Evolutionary conservation across 2,329 filamentous ascomycete genomes (phyloP).

Genomic region (Beauveria sp.): DNA sequence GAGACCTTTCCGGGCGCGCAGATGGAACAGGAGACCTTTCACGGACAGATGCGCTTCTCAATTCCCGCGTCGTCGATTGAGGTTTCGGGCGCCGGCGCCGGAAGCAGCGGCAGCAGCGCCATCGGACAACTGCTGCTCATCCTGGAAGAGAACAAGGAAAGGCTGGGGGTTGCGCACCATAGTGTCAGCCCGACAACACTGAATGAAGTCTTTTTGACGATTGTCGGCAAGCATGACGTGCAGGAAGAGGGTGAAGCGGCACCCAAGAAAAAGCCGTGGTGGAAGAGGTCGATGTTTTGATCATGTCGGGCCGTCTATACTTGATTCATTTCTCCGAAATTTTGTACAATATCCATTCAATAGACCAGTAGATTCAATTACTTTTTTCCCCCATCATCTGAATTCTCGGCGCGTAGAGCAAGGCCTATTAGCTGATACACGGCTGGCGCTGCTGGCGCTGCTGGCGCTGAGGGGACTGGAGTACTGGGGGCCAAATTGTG

Average conservation of each 20-base stretch:
- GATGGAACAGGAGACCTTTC: slow-evolving; percentile 53
- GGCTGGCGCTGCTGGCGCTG: not conserved
- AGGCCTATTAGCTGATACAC: not conserved
- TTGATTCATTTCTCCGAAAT: not conserved
- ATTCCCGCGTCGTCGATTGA: slow-evolving; percentile 20
- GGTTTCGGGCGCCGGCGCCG: slow-evolving; percentile 13
- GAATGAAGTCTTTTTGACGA: slow-evolving; percentile 77
- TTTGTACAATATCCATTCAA: slow-evolving; percentile 3
- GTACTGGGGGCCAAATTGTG: no score
- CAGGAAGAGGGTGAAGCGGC: slow-evolving; percentile 55
- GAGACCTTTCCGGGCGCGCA: slow-evolving; percentile 50
- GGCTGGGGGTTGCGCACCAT: slow-evolving; percentile 69
- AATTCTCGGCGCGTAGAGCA: not conserved
- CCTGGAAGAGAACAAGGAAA: slow-evolving; percentile 59
- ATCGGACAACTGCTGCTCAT: slow-evolving; percentile 62
- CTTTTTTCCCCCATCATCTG: not conserved
- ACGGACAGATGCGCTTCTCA: slow-evolving; percentile 22
- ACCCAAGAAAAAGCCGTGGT: slow-evolving; percentile 19
- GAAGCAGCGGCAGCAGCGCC: slow-evolving; percentile 29
- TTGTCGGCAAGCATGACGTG: slow-evolving; percentile 69
- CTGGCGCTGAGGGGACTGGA: no score
- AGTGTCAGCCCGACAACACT: slow-evolving; percentile 76
- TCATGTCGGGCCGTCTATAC: not conserved
- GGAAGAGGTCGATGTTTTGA: slow-evolving; percentile 12
- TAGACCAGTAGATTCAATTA: not conserved